Percentiles rank a stretch among this genome's conserved stretches.
These are phyloP conservation scores for Sinapis alba DNA, from an alignment of 441 rosid species.

Conservation along the genomic window DNA sequence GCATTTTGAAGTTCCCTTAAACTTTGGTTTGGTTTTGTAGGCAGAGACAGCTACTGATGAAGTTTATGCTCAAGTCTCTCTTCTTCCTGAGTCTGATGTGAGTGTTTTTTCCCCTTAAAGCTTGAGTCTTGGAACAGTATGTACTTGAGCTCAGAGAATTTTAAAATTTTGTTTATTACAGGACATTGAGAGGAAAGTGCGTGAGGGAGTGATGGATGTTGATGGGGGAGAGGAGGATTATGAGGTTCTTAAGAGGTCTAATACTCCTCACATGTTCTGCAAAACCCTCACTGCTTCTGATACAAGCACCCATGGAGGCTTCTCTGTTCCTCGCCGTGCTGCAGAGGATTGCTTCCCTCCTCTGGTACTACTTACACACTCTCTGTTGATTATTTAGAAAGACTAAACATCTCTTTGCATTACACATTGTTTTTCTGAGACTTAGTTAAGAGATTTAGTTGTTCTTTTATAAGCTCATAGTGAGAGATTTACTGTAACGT, in stretches of 20 bases:
- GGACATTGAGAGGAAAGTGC: slow-evolving; percentile 62
- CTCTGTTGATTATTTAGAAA: not conserved
- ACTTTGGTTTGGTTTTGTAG: slow-evolving; percentile 43
- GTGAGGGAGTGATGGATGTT: slow-evolving; percentile 48
- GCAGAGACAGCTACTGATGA: slow-evolving; percentile 90
- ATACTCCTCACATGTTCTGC: slow-evolving; percentile 94
- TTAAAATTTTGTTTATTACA: slow-evolving; percentile 18
- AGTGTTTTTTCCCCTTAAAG: slow-evolving; percentile 13
- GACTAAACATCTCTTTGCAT: not conserved
- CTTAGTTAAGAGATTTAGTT: not conserved
- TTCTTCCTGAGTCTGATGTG: slow-evolving; percentile 83
- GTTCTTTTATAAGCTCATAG: not conserved
- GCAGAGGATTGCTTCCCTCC: slow-evolving; percentile 99
- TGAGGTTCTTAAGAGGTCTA: slow-evolving; percentile 60
- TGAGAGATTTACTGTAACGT: slow-evolving; percentile 6
- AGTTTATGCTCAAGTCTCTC: slow-evolving; percentile 86
- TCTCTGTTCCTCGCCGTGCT: slow-evolving; percentile 97
- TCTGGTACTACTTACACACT: slow-evolving; percentile 56
- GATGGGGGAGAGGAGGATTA: slow-evolving; percentile 72
- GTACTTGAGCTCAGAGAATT: not conserved
- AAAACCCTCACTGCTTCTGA: slow-evolving; percentile 99
- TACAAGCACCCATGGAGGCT: slow-evolving; percentile 98
- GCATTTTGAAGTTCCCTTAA: no score
- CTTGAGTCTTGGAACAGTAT: not conserved
- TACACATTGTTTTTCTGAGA: not conserved